Conservation (phyloP, 2,329 filamentous ascomycete species). For the Penicillium sp. region DNA sequence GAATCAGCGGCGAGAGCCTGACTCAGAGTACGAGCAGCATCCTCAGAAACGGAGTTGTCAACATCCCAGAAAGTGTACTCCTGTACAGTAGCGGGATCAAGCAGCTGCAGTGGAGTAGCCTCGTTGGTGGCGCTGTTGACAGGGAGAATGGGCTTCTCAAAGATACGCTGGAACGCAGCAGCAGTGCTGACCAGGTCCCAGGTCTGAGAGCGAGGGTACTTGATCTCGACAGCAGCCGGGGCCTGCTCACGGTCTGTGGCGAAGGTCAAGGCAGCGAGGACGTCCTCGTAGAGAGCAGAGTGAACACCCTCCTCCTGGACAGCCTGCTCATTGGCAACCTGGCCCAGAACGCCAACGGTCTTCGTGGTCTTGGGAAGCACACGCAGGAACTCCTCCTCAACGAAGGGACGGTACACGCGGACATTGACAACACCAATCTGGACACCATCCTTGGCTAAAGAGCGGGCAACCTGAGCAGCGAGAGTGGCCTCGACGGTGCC, state of each 20-base stretch:
- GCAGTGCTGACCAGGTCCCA: conserved; percentile 53
- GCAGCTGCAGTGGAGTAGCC: conserved; percentile 47
- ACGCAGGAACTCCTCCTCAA: conserved; percentile 87
- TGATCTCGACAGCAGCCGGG: conserved; percentile 71
- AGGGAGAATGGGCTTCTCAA: conserved; percentile 39
- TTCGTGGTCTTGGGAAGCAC: conserved; percentile 69
- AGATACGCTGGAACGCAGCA: conserved; percentile 44
- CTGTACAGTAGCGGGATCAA: conserved; percentile 55
- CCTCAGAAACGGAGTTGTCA: conserved; percentile 64
- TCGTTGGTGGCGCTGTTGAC: conserved; percentile 25
- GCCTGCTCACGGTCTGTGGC: conserved; percentile 59
- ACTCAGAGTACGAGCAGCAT: conserved; percentile 59
- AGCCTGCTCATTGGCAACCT: conserved; percentile 68
- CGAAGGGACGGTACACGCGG: conserved; percentile 88
- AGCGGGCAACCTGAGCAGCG: conserved; percentile 70
- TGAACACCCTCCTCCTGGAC: conserved; percentile 70
- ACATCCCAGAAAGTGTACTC: conserved; percentile 94
- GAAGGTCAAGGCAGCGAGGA: conserved; percentile 78
- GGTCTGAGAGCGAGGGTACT: conserved; percentile 71
- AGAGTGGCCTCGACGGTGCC: conserved; percentile 87
- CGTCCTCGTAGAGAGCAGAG: conserved; percentile 88
- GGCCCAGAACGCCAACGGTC: conserved; percentile 79
- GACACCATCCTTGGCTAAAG: conserved; percentile 65
- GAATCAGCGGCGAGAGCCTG: conserved; percentile 58
- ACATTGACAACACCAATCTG: conserved; percentile 87